phyloP scores from a whole-genome alignment of 306 rosid species.

The Cicer bijugum region DNA sequence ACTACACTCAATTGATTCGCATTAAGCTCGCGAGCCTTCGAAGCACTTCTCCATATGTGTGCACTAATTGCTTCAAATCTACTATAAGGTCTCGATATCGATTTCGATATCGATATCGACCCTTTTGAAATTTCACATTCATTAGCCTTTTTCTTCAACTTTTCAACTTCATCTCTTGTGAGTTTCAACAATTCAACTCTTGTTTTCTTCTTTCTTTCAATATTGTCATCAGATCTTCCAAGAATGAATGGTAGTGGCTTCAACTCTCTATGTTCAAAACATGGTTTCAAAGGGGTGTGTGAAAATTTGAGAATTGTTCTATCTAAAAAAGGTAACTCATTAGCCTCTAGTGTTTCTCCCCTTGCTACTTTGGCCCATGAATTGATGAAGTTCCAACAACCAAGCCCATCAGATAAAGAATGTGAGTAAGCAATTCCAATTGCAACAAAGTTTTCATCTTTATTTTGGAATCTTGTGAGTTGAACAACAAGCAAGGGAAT shows the following conservation, averaged over 20 bases:
- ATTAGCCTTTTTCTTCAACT: slow-evolving; percentile 18
- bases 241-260: slow-evolving; percentile 15
- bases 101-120: not conserved
- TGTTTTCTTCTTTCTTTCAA: slow-evolving; percentile 1
- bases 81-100: not conserved
- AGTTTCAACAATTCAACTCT: not conserved
- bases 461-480: not conserved
- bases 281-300: not conserved
- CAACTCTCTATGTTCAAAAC: slow-evolving; percentile 21
- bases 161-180: slow-evolving; percentile 23
- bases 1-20: not conserved
- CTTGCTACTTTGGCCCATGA: slow-evolving; percentile 32
- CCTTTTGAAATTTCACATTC: not conserved
- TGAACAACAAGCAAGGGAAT: not conserved
- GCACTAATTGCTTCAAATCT: slow-evolving; percentile 34
- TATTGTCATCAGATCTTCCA: not conserved
- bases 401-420: not conserved
- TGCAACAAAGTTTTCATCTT: not conserved
- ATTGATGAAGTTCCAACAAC: not conserved
- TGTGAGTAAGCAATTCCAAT: slow-evolving; percentile 9
- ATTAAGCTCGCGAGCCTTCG: slow-evolving; percentile 9
- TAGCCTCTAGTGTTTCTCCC: not conserved
- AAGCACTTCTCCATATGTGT: slow-evolving; percentile 37
- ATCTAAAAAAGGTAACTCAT: slow-evolving; percentile 9
- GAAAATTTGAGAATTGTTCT: slow-evolving; percentile 6